These are phyloP conservation scores for Dujonia santamariae DNA, from an alignment of 1,139 yeast species.

Conservation along the genomic window DNA sequence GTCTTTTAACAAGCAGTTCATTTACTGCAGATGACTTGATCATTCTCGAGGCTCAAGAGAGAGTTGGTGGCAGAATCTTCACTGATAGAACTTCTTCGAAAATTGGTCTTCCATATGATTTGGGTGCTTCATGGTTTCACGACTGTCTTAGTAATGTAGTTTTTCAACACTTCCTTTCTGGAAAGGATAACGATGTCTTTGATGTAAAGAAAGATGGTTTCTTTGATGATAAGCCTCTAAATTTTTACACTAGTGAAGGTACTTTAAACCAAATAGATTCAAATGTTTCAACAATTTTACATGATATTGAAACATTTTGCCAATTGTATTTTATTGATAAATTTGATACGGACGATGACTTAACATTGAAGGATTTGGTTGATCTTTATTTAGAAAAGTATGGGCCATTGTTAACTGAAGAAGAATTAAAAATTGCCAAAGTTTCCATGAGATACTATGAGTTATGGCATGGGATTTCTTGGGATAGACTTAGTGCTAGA, in stretches of 20 bases:
- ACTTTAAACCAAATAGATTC: conserved; percentile 20
- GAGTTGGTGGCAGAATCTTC: conserved; percentile 49
- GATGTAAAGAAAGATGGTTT: conserved; percentile 28
- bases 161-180: conserved; percentile 19
- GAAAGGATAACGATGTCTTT: conserved; percentile 21
- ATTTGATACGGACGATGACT: conserved; percentile 41
- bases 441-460: conserved; percentile 58
- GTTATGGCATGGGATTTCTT: conserved; percentile 75
- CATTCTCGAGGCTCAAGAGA: conserved; percentile 48
- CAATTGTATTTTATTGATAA: conserved; percentile 53
- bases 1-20: conserved; percentile 33
- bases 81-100: conserved; percentile 29
- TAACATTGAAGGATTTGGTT: conserved; percentile 48
- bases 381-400: conserved; percentile 45
- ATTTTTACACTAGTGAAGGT: conserved; percentile 49
- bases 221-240: conserved; percentile 52
- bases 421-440: conserved; percentile 50
- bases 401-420: conserved; percentile 44
- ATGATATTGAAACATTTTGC: conserved; percentile 59
- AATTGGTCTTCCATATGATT: conserved; percentile 49
- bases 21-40: conserved; percentile 33
- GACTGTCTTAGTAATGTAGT: conserved; percentile 67
- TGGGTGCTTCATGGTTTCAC: conserved; percentile 92
- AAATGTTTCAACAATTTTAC: conserved; percentile 19
- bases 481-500: conserved; percentile 65